Conservation (phyloP, 768 basidiomycete genomes). For the Tricholoma hemisulphureum region DNA sequence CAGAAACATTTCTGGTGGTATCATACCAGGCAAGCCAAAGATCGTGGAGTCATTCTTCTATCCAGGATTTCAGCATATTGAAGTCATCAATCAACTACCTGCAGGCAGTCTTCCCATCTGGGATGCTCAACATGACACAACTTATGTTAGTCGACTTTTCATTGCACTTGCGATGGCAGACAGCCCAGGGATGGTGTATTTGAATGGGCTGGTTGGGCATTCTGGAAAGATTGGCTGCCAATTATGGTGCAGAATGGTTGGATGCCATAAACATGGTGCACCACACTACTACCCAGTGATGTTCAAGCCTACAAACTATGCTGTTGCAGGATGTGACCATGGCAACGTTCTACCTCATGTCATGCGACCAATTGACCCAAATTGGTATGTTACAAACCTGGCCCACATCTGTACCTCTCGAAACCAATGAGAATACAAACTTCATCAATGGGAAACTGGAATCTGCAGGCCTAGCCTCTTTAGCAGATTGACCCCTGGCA, state of each 20-base stretch:
- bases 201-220: constrained; percentile 29
- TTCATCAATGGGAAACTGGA: constrained; percentile 25
- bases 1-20: constrained; percentile 24
- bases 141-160: constrained; percentile 14
- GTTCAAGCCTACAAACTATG: constrained; percentile 17
- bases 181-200: constrained; percentile 21
- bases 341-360: constrained; percentile 10
- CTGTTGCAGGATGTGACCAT: constrained; percentile 21
- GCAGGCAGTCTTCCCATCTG: constrained; percentile 11
- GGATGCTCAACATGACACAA: constrained; percentile 9
- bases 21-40: constrained; percentile 33
- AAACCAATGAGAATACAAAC: constrained; percentile 19
- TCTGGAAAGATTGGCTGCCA: constrained; percentile 20
- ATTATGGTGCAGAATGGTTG: constrained; percentile 19
- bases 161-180: constrained; percentile 22
- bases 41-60: constrained; percentile 28
- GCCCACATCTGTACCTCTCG: constrained; percentile 8
- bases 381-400: constrained; percentile 11
- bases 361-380: constrained; percentile 2
- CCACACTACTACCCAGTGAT: too few species aligned
- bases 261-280: constrained; percentile 14
- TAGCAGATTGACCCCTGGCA: constrained; percentile 19
- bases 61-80: constrained; percentile 23
- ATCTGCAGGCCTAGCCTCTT: constrained; percentile 37
- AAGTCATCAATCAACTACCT: constrained; percentile 17